phyloP scores from a whole-genome alignment of 1,284 basidiomycete species.

The Phaffia rhodozyma region DNA sequence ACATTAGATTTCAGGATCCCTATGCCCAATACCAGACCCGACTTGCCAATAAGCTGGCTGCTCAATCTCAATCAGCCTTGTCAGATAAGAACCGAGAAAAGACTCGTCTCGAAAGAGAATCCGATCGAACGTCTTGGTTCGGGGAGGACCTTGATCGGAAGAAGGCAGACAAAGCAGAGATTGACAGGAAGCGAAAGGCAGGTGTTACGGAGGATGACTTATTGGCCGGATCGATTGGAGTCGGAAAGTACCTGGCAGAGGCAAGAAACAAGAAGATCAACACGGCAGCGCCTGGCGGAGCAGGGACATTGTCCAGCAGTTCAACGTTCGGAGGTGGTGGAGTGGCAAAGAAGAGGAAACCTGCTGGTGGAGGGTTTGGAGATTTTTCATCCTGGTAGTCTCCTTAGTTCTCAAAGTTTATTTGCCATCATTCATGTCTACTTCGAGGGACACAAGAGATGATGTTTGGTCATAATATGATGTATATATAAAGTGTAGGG shows the following conservation, averaged over 20 bases:
- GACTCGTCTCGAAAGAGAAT: constrained; percentile 34
- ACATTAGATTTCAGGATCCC: constrained; percentile 36
- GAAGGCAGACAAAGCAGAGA: constrained; percentile 24
- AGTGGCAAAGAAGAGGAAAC: constrained; percentile 33
- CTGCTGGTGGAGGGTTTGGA: constrained; percentile 36
- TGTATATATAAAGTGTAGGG: no score
- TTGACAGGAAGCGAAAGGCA: constrained; percentile 25
- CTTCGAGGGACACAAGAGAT: no score
- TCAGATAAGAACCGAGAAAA: constrained; percentile 29
- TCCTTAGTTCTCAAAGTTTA: neutral
- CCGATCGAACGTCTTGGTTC: constrained; percentile 38
- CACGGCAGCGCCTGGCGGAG: neutral
- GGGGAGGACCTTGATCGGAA: constrained; percentile 34
- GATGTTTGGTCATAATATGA: no score
- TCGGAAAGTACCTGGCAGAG: constrained; percentile 37
- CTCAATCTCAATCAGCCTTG: constrained; percentile 31
- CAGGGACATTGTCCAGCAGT: constrained; percentile 9
- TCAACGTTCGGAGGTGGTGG: constrained; percentile 3
- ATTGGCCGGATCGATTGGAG: constrained; percentile 23
- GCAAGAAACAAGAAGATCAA: constrained; percentile 20
- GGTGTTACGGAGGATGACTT: constrained; percentile 25
- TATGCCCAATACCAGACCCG: constrained; percentile 37
- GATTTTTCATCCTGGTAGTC: constrained; percentile 35
- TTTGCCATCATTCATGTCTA: neutral
- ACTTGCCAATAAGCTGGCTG: constrained; percentile 32